These are phyloP conservation scores for Aspergillus ibericus DNA, from an alignment of 2,329 filamentous ascomycete species.

Conservation along the genomic window DNA sequence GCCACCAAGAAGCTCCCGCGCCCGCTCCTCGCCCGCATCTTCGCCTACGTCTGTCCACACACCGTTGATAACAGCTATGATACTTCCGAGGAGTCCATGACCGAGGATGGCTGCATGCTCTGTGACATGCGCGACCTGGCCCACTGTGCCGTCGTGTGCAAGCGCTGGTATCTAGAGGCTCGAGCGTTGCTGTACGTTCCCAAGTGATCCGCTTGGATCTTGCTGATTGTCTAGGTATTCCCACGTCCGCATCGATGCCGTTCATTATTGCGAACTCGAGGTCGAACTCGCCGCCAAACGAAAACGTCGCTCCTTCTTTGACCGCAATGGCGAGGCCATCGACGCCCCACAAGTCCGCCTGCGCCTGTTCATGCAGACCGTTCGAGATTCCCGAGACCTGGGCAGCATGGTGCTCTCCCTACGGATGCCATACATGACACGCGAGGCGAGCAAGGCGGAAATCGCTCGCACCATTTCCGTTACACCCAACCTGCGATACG, in stretches of 20 bases:
- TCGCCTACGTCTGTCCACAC: constrained; percentile 82
- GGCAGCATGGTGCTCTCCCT: constrained; percentile 72
- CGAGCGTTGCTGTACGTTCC: constrained; percentile 62
- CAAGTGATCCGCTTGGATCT: constrained; percentile 6
- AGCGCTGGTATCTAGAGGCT: constrained; percentile 66
- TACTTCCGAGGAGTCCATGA: constrained; percentile 76
- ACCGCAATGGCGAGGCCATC: constrained; percentile 75
- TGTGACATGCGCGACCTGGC: constrained; percentile 89
- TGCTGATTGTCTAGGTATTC: constrained; percentile 62
- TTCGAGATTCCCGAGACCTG: constrained; percentile 72
- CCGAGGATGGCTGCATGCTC: constrained; percentile 82
- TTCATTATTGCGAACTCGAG: constrained; percentile 92
- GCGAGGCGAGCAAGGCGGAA: constrained; percentile 80
- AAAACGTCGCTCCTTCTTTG: constrained; percentile 70
- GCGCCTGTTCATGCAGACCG: constrained; percentile 74
- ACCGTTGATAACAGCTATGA: constrained; percentile 73
- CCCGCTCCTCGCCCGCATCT: constrained; percentile 73
- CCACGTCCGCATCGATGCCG: constrained; percentile 87
- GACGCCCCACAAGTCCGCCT: constrained; percentile 77
- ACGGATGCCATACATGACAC: constrained; percentile 92
- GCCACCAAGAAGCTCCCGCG: constrained; percentile 60
- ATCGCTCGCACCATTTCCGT: constrained; percentile 83
- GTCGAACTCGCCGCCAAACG: constrained; percentile 76
- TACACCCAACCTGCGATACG: constrained; percentile 79
- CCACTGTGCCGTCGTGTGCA: constrained; percentile 72